phyloP scores from a whole-genome alignment of 1,284 basidiomycete species.

The Rhodotorula glutinis region DNA sequence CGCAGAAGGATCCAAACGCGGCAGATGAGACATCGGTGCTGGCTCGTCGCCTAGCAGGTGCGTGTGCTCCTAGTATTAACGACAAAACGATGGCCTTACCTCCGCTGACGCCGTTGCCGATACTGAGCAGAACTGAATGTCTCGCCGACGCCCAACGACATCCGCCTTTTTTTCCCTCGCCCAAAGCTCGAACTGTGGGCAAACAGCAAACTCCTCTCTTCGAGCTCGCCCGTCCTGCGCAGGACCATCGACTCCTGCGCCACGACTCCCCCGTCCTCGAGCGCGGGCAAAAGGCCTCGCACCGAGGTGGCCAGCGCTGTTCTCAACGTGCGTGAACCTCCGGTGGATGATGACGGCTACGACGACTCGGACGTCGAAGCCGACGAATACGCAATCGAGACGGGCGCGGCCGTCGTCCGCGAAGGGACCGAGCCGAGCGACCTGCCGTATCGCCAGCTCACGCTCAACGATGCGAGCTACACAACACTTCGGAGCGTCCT shows the following conservation, averaged over 20 bases:
- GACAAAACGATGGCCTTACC: too few relatives aligned
- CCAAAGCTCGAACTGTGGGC: not conserved
- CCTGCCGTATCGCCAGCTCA: not conserved
- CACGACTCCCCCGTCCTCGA: not conserved
- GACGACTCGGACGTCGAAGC: not conserved
- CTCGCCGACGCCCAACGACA: not conserved
- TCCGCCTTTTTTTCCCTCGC: not conserved
- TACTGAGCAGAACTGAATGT: not conserved
- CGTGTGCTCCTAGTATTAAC: not conserved
- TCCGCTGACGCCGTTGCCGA: not conserved
- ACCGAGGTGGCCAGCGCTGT: too few relatives aligned
- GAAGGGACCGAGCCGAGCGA: not conserved
- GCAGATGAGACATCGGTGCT: not conserved
- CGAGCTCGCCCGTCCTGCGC: not conserved
- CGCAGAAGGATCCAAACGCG: not conserved
- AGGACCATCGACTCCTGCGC: not conserved
- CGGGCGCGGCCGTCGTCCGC: not conserved
- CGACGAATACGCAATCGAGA: not conserved
- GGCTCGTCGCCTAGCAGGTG: not conserved
- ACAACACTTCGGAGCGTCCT: conserved; percentile 46
- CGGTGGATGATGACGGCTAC: not conserved
- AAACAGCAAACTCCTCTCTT: not conserved
- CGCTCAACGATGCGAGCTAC: conserved; percentile 30
- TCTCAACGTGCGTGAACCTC: not conserved
- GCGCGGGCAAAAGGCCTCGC: not conserved